Evolutionary conservation across 1,139 yeast species (phyloP).

Genomic region (Arxiozyma bovina): DNA sequence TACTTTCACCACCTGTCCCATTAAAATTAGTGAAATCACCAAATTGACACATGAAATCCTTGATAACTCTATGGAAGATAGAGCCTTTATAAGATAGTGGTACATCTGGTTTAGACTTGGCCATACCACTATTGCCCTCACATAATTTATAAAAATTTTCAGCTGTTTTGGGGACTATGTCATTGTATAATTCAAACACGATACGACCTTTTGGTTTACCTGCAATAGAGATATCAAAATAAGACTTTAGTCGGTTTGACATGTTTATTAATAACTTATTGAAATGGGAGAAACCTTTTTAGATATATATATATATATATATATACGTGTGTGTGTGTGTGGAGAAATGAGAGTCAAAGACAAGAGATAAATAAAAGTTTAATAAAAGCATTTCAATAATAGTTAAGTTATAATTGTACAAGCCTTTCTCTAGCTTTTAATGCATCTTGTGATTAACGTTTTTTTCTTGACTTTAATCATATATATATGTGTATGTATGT

Average conservation of each 20-base stretch:
- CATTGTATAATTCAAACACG: conserved; percentile 66
- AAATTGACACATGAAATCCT: conserved; percentile 89
- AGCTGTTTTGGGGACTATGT: conserved; percentile 84
- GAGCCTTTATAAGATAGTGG: conserved; percentile 72
- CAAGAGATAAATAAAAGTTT: neutral
- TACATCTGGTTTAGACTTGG: conserved; percentile 46
- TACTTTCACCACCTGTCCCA: conserved; percentile 69
- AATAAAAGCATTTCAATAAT: no score
- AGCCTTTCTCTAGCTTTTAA: no score
- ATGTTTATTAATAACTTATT: neutral
- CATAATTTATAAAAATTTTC: conserved; percentile 87
- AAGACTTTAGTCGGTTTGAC: conserved; percentile 49
- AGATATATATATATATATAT: no score
- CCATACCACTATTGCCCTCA: conserved; percentile 74
- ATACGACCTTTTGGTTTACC: conserved; percentile 60
- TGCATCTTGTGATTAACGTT: no score
- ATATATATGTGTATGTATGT: no score
- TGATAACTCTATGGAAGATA: conserved; percentile 84
- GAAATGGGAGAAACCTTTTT: neutral
- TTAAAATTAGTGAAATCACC: conserved; percentile 84
- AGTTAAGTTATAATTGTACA: no score
- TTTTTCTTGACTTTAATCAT: no score
- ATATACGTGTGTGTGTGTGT: no score
- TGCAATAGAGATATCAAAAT: conserved; percentile 65
- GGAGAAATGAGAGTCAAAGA: neutral